Base-by-base conservation (phyloP, 768 basidiomycete genomes). In the Boletales sp. region DNA sequence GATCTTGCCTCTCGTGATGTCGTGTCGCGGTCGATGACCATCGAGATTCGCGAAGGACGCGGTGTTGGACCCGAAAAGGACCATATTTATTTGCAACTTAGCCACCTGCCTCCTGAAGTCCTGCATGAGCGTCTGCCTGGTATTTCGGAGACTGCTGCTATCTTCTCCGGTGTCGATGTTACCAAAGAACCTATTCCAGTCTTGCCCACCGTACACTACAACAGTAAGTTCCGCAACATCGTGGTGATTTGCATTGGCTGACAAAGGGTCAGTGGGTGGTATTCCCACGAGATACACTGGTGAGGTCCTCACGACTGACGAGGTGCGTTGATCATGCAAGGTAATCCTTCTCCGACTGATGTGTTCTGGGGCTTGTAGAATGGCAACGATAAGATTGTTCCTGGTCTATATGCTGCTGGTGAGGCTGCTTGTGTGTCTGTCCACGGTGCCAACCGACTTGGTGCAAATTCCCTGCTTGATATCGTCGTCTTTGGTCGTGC, bases 171-270 rank as follows among this genome's bases (percentile, higher is more conserved):
- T 68, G 96, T 98, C 53, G 96, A 99, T 70, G 96, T 99, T 50
- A 98, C 96, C 55, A 98, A 99, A 77, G 95, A 98, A 69, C 96
- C 96, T 33, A 99, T 99, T 62, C 96, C 96, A 34, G 96, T 99
- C 25, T 73, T 99, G 55, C 96, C 96, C 30, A 99, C 96, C 36
- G 96, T 96, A 32, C 95, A 98, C 72, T 97, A 97, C 74, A 97
- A 98, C 71, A 94, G 93, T 95, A 70, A 73, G 91, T 76, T 12
- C 41, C 17, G 36, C 9, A 39, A 43, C 14, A 11, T 17, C 14
- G 14, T 39, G 36, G 33, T 0, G 4, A 3, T 38, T 54, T 48
- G 51, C 59, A 49, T 43, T 25, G 15, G 39, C 33, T 65, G 44
- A 68, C 32, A 1, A 15, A 33, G 32, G 21, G 51, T 34, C 44